Evolutionary conservation across 179 eudicot species (phyloP), one percentile per base, ranked within the genome.

Genomic region (Spinacia oleracea): DNA sequence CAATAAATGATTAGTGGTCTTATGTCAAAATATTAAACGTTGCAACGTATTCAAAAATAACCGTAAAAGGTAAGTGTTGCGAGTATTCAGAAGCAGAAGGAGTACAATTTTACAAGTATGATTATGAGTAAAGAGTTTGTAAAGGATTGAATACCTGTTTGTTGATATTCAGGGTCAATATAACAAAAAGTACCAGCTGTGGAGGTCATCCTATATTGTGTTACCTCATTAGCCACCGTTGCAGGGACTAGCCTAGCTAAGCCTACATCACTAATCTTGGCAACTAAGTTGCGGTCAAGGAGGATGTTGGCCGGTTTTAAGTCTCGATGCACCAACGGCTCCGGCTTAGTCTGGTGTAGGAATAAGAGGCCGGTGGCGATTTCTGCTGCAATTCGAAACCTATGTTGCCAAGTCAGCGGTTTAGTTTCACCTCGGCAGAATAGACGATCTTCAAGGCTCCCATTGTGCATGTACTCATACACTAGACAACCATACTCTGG

Each of bases 161-260:
- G 85, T 40, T 86, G 89, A 38, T 86, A 86, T 63, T 86, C 89
- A 21, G 89, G 89, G 65, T 86, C 89, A 29, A 86, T 86, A n/a
- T 86, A 86, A 73, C 89, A 86, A 50, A 86, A 86, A 0, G 89
- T 86, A 58, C 89, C 89, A 10, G 89, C 89, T 9, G 89, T 75
- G 11, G 86, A 76, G n/a, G 89, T 86, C 87, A 86, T 79, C 43
- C 85, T 75, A 58, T 80, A 84, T 5, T 84, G 85, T 4, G 89
- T 84, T 23, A 84, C 87, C 27, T 68, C 78, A 40, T 83, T 85
- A 2, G 86, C 85, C 5, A 86, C 42, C 1, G 77, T 21, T 7
- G 85, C 84, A 7, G 89, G 87, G 4, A 86, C 89, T 29, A 86
- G 78, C 32, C 89, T 70, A 0, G 89, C 89, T 53, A 86, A 78